Base-by-base conservation (phyloP, 805 yeast genomes). In the Metschnikowia colocasiae region DNA sequence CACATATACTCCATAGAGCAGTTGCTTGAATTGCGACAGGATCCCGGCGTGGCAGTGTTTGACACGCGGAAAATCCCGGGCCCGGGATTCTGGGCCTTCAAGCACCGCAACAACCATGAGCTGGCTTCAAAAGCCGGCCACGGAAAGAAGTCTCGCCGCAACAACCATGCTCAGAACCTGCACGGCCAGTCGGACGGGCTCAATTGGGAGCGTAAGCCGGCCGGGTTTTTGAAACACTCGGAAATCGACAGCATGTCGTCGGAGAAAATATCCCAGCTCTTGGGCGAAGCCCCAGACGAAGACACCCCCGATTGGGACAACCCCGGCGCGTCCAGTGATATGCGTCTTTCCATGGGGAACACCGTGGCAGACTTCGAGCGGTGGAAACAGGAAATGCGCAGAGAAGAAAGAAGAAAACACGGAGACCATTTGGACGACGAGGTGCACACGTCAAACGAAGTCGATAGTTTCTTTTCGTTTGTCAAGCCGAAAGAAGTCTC, bases 311-410 rank as follows among this genome's bases (percentile, higher is more conserved):
- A 70, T 35, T 69, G 75, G 75, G 72, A 66, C 42, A 52, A 64
- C 10, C 61, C 63, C 3, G 68, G 63, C 13, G 38, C 63, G 15
- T 54, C 65, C 32, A 59, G 53, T 41, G 57, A 51, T n/a, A 40
- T 48, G 45, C 44, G 30, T 9, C 47, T 51, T 61, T 69, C 58
- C 58, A 74, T 62, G 65, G 83, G 83, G 18, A 76, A 71, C 45
- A 74, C 83, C 0, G 76, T 77, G 3, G 75, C 76, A 45, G 85
- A 80, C 51, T 80, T 80, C 55, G 85, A 80, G 57, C 71, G 68
- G 50, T 80, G 85, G 85, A 78, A 79, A 59, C 61, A 73, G 41
- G 70, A 68, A 50, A 76, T 78, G 83, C 71, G 71, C 50, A 61
- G 71, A 40, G 79, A 78, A 56, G 80, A 79, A 33, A 70, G 71